These are phyloP conservation scores for Dothistroma pini DNA, from an alignment of 2,329 filamentous ascomycete species.

Conservation along the genomic window DNA sequence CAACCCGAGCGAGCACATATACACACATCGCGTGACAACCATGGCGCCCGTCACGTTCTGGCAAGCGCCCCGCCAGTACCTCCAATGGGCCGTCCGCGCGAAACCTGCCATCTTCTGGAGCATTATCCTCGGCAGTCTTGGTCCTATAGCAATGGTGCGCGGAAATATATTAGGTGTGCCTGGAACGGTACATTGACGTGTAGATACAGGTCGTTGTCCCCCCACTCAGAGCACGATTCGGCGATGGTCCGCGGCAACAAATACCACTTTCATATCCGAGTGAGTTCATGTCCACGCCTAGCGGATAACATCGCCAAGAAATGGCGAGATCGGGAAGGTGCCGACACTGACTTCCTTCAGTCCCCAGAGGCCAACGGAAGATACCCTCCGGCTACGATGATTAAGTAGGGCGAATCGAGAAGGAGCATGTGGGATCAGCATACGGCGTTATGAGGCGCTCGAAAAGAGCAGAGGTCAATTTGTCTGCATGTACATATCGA, in stretches of 20 bases:
- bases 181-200: slow-evolving; percentile 3
- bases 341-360: slow-evolving; percentile 26
- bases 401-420: slow-evolving; percentile 15
- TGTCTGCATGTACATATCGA: slow-evolving; percentile 2
- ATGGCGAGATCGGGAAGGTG: not conserved
- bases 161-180: slow-evolving; percentile 1
- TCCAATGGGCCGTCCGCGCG: slow-evolving; percentile 82
- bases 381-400: slow-evolving; percentile 48
- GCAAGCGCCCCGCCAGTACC: slow-evolving; percentile 75
- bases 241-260: slow-evolving; percentile 66
- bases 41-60: slow-evolving; percentile 81
- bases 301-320: no score
- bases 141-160: slow-evolving; percentile 61
- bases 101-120: slow-evolving; percentile 92
- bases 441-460: slow-evolving; percentile 5
- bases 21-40: slow-evolving; percentile 20
- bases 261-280: slow-evolving; percentile 91
- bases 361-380: slow-evolving; percentile 46
- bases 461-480: not conserved
- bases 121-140: slow-evolving; percentile 66
- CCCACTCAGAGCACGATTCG: slow-evolving; percentile 66
- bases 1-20: not conserved
- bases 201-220: slow-evolving; percentile 58
- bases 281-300: slow-evolving; percentile 52
- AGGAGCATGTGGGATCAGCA: not conserved